Evolutionary conservation across 2,329 filamentous ascomycete species (phyloP), one percentile per base, ranked within the genome.

Genomic region (Paraconiothyrium brasiliense): DNA sequence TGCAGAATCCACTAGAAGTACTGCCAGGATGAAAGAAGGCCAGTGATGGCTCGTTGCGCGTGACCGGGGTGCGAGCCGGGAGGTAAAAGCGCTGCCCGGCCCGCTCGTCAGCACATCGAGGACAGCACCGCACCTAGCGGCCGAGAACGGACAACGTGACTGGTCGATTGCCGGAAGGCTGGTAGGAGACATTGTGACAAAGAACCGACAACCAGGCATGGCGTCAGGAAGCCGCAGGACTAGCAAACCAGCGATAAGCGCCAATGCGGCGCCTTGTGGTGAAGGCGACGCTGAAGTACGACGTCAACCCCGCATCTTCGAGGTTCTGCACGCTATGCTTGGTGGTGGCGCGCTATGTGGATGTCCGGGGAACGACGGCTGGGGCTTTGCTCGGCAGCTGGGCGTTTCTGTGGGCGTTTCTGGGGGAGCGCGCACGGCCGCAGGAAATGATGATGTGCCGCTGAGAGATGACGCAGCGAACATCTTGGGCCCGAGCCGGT

Each of bases 371-470:
- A 66, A 20, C 50, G 44, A 47, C 54, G 48, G 49, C 37, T 62
- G 67, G 70, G 70, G 73, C 73, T 73, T 65, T 39, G 16, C 47
- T 35, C 14, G 47, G 47, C 47, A 32, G 49, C 49, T 54, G 50
- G 35, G 50, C 48, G 20, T 7, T 30, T 30, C 6, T 37, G 27
- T 20, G 58, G 68, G 65, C 70, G 72, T 70, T 76, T 75, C 71
- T 67, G 37, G 22, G 16, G 52, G n/a, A 37, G 43, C 30, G 41
- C 43, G 54, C 54, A 56, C 54, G 54, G 54, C 9, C 35, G 54
- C 58, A 63, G 62, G 60, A 70, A 61, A 76, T 73, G 73, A 76
- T 64, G 70, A 73, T 74, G 67, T 63, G 61, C 67, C 64, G 35
- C 32, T 4, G 27, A 55, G 14, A 52, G 32, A 56, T 56, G 54